phyloP scores from a whole-genome alignment of 345 rosid species.

The Linum lewisii region DNA sequence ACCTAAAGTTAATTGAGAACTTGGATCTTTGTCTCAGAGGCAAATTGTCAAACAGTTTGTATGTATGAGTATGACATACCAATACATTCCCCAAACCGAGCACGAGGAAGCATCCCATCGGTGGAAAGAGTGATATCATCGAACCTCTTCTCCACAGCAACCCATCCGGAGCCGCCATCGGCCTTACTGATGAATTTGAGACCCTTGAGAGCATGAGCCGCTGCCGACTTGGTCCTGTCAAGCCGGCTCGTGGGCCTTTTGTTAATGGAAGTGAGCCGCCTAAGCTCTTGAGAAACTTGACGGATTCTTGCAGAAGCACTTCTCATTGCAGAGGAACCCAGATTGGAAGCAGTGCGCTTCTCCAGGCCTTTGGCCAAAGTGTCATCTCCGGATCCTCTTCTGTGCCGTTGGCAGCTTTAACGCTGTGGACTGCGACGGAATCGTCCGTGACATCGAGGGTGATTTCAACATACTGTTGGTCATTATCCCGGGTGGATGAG shows the following conservation, averaged over 20 bases:
- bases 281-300: conserved; percentile 59
- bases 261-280: conserved; percentile 42
- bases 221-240: conserved; percentile 62
- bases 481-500: conserved; percentile 11
- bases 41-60: too few species aligned
- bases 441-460: conserved; percentile 16
- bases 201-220: conserved; percentile 52
- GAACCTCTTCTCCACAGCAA: conserved; percentile 55
- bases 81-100: conserved; percentile 56
- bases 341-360: conserved; percentile 29
- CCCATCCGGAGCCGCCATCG: conserved; percentile 65
- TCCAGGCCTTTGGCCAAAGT: conserved; percentile 36
- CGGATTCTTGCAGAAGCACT: conserved; percentile 40
- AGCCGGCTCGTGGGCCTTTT: conserved; percentile 33
- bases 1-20: too few species aligned
- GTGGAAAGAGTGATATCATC: conserved; percentile 41
- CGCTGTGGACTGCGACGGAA: conserved; percentile 22
- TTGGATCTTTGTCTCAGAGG: too few species aligned
- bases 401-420: conserved; percentile 26
- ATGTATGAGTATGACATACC: conserved; percentile 21
- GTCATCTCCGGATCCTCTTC: conserved; percentile 34
- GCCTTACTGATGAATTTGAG: conserved; percentile 65
- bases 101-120: conserved; percentile 35
- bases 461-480: conserved; percentile 29
- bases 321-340: conserved; percentile 20